These are phyloP conservation scores for Hemileccinum rubropunctum DNA, from an alignment of 768 basidiomycete species.

Conservation along the genomic window DNA sequence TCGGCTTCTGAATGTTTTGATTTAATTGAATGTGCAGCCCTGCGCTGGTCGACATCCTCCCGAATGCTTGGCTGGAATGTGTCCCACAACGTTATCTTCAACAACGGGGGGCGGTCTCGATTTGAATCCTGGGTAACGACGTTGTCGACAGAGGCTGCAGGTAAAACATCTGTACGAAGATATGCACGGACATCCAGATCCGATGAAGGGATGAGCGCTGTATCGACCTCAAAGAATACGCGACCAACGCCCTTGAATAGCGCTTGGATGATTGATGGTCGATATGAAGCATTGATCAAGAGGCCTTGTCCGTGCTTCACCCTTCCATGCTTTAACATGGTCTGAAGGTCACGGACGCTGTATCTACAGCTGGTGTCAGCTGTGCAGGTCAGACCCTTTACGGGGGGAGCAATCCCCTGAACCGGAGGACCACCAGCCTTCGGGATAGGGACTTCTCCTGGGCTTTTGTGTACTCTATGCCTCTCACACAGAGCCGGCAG, in stretches of 20 bases:
- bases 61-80: neutral
- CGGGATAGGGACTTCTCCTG: too few species aligned
- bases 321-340: slow-evolving; percentile 2
- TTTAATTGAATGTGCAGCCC: neutral
- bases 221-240: slow-evolving; percentile 3
- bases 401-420: neutral
- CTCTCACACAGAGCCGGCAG: too few species aligned
- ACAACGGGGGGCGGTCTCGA: slow-evolving; percentile 1
- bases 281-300: neutral
- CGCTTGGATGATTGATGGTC: neutral
- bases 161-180: neutral
- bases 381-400: neutral
- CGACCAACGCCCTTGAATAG: slow-evolving; percentile 3
- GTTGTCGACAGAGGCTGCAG: neutral
- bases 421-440: neutral
- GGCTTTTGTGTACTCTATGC: too few species aligned
- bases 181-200: neutral
- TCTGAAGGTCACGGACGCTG: neutral
- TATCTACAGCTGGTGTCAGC: neutral
- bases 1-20: neutral
- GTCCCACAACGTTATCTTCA: slow-evolving; percentile 4
- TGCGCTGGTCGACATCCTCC: neutral
- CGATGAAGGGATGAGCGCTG: neutral
- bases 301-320: neutral
- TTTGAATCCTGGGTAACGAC: neutral